These are phyloP conservation scores for Flaveria brownii DNA, from an alignment of 129 eudicot genomes.

Conservation along the genomic window DNA sequence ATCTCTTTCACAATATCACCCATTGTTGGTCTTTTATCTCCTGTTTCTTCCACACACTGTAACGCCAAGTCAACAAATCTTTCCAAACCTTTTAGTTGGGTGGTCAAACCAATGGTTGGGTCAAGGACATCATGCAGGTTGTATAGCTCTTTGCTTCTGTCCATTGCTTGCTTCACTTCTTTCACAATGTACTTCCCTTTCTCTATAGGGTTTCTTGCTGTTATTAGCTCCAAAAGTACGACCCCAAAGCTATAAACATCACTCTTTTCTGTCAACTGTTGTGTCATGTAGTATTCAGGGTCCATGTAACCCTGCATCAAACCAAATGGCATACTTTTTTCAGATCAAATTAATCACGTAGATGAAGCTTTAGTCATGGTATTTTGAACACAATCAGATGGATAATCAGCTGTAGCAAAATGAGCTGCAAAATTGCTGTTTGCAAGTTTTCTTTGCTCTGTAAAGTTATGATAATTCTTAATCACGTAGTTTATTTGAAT, in stretches of 20 bases:
- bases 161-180: conserved; percentile 68
- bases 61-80: conserved; percentile 67
- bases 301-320: conserved; percentile 58
- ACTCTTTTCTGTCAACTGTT: conserved; percentile 62
- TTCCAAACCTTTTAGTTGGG: conserved; percentile 49
- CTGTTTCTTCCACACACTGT: conserved; percentile 62
- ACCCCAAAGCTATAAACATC: conserved; percentile 82
- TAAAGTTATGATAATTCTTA: too few relatives aligned
- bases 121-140: conserved; percentile 57
- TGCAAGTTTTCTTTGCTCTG: too few relatives aligned
- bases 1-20: conserved; percentile 75
- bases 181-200: conserved; percentile 72
- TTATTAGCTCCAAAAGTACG: conserved; percentile 61
- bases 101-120: conserved; percentile 48
- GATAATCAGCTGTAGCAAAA: too few relatives aligned
- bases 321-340: conserved; percentile 2
- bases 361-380: too few relatives aligned
- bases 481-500: too few relatives aligned
- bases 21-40: conserved; percentile 72
- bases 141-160: conserved; percentile 50
- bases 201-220: conserved; percentile 68
- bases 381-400: too few relatives aligned
- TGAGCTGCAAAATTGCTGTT: too few relatives aligned
- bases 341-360: too few relatives aligned
- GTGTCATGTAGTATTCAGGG: conserved; percentile 69